A percentile compares a stretch with the other conserved stretches of the same genome.
These are phyloP conservation scores for Russula griseocarnosa DNA, from an alignment of 768 basidiomycete genomes.

Conservation along the genomic window DNA sequence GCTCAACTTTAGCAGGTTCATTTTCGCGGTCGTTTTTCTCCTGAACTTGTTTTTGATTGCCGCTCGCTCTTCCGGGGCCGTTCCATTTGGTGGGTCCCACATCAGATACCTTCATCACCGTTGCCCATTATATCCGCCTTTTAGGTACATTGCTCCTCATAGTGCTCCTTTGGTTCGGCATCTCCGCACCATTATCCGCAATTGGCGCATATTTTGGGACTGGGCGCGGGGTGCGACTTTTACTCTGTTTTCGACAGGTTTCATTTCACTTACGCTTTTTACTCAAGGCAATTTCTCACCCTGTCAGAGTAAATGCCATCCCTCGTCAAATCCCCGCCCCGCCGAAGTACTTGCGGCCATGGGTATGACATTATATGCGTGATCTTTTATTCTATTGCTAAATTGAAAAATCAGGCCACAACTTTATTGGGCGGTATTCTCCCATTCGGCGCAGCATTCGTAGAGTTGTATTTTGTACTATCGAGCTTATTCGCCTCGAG, in stretches of 20 bases:
- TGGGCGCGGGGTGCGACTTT: conserved; percentile 69
- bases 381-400: background rate
- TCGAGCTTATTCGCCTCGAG: conserved; percentile 89
- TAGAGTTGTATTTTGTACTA: conserved; percentile 90
- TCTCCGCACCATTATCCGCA: conserved; percentile 84
- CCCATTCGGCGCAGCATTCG: conserved; percentile 93
- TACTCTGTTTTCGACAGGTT: background rate
- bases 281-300: conserved; percentile 64
- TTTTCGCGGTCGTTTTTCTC: conserved; percentile 84
- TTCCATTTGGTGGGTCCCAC: conserved; percentile 72
- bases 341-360: conserved; percentile 78
- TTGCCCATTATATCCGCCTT: background rate
- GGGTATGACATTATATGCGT: conserved; percentile 46
- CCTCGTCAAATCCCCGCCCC: conserved; percentile 92
- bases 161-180: conserved; percentile 86
- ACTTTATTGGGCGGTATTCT: conserved; percentile 84
- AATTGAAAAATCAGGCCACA: conserved; percentile 44
- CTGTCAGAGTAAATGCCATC: conserved; percentile 86
- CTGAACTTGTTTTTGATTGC: conserved; percentile 85
- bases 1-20: conserved; percentile 45
- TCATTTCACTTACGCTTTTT: conserved; percentile 19
- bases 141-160: conserved; percentile 81
- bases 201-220: conserved; percentile 84
- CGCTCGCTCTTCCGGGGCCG: conserved; percentile 88
- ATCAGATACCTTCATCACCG: background rate